These are phyloP conservation scores for Coffea humblotiana DNA, from an alignment of 305 asterid species.

Conservation along the genomic window DNA sequence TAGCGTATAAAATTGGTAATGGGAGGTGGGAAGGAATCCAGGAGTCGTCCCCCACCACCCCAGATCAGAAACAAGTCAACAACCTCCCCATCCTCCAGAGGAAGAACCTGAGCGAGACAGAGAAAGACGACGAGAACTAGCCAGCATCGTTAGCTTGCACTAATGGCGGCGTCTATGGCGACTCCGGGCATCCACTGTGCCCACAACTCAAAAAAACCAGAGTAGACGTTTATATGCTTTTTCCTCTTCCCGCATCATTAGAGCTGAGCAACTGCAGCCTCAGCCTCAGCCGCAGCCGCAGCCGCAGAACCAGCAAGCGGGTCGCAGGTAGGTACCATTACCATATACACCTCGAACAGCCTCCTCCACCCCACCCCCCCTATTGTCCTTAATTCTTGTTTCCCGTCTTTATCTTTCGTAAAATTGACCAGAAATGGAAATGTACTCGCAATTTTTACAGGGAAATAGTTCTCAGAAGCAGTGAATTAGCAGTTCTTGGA, in stretches of 20 bases:
- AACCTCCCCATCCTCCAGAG: no score
- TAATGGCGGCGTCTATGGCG: constrained; percentile 26
- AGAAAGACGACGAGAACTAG: no score
- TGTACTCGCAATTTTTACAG: constrained; percentile 24
- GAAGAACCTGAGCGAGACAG: no score
- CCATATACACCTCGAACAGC: background rate
- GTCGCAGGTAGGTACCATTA: constrained; percentile 42
- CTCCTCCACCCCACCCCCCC: background rate
- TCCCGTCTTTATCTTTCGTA: background rate
- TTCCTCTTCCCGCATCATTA: constrained; percentile 15
- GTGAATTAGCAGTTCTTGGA: constrained; percentile 72
- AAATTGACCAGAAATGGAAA: background rate
- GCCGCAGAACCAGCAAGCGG: constrained; percentile 29
- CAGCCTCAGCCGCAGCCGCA: constrained; percentile 27
- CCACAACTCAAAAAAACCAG: background rate
- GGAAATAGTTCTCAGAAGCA: constrained; percentile 78
- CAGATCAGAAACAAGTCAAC: no score
- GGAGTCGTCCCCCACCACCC: no score
- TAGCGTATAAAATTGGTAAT: no score
- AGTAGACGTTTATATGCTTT: background rate
- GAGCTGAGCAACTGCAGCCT: constrained; percentile 33
- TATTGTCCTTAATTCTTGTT: background rate
- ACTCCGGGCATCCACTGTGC: background rate
- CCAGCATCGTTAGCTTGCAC: background rate
- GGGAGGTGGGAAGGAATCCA: no score